Evolutionary conservation across 78 protist species (phyloP), one percentile per base, ranked within the genome.

Genomic region (Dictyostelium citrinum): DNA sequence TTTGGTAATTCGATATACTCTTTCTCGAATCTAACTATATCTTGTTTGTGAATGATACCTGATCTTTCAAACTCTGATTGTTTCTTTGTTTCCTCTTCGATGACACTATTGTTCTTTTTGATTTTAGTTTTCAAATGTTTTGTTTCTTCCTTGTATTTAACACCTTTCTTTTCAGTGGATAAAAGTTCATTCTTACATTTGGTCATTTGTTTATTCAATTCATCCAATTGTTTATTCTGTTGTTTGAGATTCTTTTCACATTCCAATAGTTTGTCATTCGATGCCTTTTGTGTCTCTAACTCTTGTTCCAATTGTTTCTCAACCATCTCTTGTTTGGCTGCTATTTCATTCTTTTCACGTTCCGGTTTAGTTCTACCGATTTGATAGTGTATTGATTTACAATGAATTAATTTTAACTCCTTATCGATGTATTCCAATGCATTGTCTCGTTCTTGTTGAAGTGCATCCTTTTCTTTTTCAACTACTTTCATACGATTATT

Each of bases 391-490:
- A 51, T 24, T 2, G 79, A 51, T 17, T 76, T 81, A 16, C 58
- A 5, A 20, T 49, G 46, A 22, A 31, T 20, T 9, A 95, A 60
- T 61, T 96, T 93, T 7, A n/a, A 22, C 77, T 98, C 96, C 2
- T 37, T 43, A 7, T 11, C 20, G 20, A 99, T 1, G 82, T 46
- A 98, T 58, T 35, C 97, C 79, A 91, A 98, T 11, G 99, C 99
- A 72, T 98, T 99, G 9, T 16, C 39, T 95, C 97, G 98, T 29
- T 98, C 88, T 22, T 81, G 98, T 80, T 96, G 86, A 22, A 96
- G 90, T 5, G 74, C 67, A 22, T 79, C 90, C 16, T n/a, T 29
- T 58, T 96, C 97, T 41, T 72, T 81, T 80, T 91, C 97, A 17
- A 82, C 95, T 0, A 45, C 46, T 70, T 98, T 93, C 41, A 98